These are phyloP conservation scores for Botrytis aclada DNA, from an alignment of 2,329 filamentous ascomycete genomes.

Conservation along the genomic window DNA sequence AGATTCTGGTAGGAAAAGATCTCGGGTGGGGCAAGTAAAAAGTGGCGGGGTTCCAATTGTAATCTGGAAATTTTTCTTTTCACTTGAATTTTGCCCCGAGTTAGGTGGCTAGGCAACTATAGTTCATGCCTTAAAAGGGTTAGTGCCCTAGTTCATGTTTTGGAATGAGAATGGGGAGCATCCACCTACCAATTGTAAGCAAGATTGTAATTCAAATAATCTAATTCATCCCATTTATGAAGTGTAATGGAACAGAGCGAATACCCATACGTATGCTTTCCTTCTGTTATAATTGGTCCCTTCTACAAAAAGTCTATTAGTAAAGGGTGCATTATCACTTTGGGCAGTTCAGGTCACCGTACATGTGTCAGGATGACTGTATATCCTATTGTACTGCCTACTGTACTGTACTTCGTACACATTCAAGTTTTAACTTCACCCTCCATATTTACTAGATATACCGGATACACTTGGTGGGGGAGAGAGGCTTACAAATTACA, in stretches of 20 bases:
- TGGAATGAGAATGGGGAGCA: background rate
- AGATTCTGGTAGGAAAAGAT: constrained; percentile 18
- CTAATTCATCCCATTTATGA: background rate
- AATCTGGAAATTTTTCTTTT: constrained; percentile 6
- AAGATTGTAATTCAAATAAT: background rate
- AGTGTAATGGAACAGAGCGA: background rate
- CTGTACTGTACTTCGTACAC: too few relatives aligned
- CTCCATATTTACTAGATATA: background rate
- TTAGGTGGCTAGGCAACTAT: background rate
- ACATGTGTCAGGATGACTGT: background rate
- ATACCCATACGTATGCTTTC: background rate
- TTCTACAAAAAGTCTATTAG: background rate
- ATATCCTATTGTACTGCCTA: background rate
- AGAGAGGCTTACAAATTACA: background rate
- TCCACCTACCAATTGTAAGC: background rate
- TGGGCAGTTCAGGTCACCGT: background rate
- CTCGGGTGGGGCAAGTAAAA: constrained; percentile 9
- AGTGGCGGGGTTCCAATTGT: constrained; percentile 6
- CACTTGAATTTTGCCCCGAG: background rate
- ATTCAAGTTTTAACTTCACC: too few relatives aligned
- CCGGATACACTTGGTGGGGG: background rate
- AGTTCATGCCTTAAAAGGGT: constrained; percentile 5
- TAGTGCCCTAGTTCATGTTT: background rate
- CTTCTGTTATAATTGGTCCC: background rate
- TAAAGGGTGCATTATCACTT: background rate